Percentiles rank a stretch among this genome's conserved stretches.
phyloP scores from a whole-genome alignment of 2,329 filamentous ascomycete species.

The Teratosphaeria epicoccoides region DNA sequence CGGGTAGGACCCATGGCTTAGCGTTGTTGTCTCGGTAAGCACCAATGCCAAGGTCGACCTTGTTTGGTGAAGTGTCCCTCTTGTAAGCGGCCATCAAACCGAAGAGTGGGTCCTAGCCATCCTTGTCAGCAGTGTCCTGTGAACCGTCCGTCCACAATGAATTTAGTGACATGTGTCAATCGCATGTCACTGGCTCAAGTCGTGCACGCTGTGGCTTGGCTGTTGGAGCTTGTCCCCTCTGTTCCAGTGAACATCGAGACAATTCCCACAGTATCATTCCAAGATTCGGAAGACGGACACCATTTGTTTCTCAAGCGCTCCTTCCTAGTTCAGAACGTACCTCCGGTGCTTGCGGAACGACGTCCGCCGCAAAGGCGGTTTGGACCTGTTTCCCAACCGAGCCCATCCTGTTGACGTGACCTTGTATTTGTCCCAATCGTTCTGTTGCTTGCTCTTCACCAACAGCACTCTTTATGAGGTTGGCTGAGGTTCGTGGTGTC shows the following conservation, averaged over 20 bases:
- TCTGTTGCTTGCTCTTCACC: slow-evolving; percentile 7
- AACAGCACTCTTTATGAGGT: neutral
- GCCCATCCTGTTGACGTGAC: slow-evolving; percentile 14
- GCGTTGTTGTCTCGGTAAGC: slow-evolving; percentile 91
- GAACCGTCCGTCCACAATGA: neutral
- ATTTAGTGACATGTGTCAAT: neutral
- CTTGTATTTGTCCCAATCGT: slow-evolving; percentile 20
- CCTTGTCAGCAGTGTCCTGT: slow-evolving; percentile 25
- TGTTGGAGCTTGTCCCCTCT: neutral
- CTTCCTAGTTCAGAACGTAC: slow-evolving; percentile 7
- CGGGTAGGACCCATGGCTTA: slow-evolving; percentile 93
- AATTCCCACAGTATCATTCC: neutral
- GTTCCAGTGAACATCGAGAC: no score
- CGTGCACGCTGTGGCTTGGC: neutral
- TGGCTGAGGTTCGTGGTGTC: neutral
- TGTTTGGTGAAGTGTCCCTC: slow-evolving; percentile 63
- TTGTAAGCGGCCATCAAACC: slow-evolving; percentile 81
- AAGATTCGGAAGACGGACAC: neutral
- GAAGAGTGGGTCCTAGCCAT: slow-evolving; percentile 73
- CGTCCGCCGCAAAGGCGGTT: slow-evolving; percentile 16
- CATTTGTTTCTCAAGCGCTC: neutral
- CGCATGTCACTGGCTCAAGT: neutral
- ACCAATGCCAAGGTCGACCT: slow-evolving; percentile 90
- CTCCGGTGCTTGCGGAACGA: slow-evolving; percentile 55
- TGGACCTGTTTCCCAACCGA: slow-evolving; percentile 1